Conservation (phyloP, 2,329 filamentous ascomycete genomes). For the Ambrosiella beaveri region DNA sequence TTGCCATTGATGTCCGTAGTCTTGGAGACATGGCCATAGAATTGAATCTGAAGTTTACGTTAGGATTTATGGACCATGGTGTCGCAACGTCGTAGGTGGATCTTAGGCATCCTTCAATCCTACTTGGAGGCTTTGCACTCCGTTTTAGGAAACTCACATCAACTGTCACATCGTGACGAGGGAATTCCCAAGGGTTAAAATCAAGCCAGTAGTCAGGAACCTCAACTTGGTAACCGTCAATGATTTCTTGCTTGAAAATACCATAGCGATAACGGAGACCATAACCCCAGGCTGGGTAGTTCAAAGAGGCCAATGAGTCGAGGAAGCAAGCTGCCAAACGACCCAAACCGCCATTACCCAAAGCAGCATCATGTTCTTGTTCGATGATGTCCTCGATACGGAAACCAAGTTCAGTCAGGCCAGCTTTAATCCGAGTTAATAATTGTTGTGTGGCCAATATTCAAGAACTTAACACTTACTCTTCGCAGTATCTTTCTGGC, state of each 20-base stretch:
- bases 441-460: slow-evolving; percentile 19
- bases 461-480: slow-evolving; percentile 31
- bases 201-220: slow-evolving; percentile 98
- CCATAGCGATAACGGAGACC: slow-evolving; percentile 88
- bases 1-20: slow-evolving; percentile 61
- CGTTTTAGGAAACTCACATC: slow-evolving; percentile 37
- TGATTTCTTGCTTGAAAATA: slow-evolving; percentile 99
- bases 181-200: slow-evolving; percentile 99
- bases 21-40: slow-evolving; percentile 74
- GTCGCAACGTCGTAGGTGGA: neutral
- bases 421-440: slow-evolving; percentile 35
- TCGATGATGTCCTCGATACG: slow-evolving; percentile 88
- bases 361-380: slow-evolving; percentile 88
- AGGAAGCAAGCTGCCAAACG: slow-evolving; percentile 92
- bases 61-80: neutral
- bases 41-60: slow-evolving; percentile 48
- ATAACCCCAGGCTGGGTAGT: slow-evolving; percentile 95
- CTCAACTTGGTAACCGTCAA: slow-evolving; percentile 94
- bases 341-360: slow-evolving; percentile 90
- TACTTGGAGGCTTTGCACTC: neutral
- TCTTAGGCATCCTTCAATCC: neutral
- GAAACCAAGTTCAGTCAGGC: slow-evolving; percentile 79
- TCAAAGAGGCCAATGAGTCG: slow-evolving; percentile 84
- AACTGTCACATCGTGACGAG: slow-evolving; percentile 83
- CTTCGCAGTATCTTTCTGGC: slow-evolving; percentile 67